Evolutionary conservation across 371 early-diverging fungal species (phyloP), one percentile per base, ranked within the genome.

Genomic region (Basidiobolus meristosporus): DNA sequence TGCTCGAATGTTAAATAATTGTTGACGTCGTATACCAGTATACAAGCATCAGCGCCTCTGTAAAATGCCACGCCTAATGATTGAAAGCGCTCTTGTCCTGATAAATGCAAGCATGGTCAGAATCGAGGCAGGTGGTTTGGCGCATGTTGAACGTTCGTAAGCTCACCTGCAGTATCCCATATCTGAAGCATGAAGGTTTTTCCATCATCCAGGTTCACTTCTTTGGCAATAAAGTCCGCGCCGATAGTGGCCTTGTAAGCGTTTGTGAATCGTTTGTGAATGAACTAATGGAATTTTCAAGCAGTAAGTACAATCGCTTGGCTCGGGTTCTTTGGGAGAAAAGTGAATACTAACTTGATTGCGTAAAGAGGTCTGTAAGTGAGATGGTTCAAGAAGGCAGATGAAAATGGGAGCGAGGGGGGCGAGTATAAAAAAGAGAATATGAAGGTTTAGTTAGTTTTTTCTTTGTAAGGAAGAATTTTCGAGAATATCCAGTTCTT

Each of bases 181-280:
- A 44, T 38, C 31, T 44, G 44, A 20, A 44, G 48, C 37, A 57
- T 86, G 1, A 79, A 77, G 36, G 68, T 57, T 26, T 71, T 70
- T 39, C 80, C 81, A 43, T 83, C 83, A n/a, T n/a, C n/a, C 18
- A 69, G 62, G 28, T 62, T 56, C 14, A 91, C 70, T 48, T 88
- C 89, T 57, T 96, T 98, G 42, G 95, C 89, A 44, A 91, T 69
- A 54, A 95, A 98, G 48, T 95, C 91, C 4, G 96, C 97, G 20
- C 98, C 98, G 45, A 98, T 95, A 14, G 98, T 98, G 5, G 93
- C 90, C 57, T 95, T 91, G 73, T 98, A 96, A 47, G 88, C 83
- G 48, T 75, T 85, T 47, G 78, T 84, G 60, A 98, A 98, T 44
- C 80, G 70, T 43, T 73, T 79, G 57, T 86, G 87, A 40, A 95